Conservation (phyloP, 306 rosid species). For the Quercus alba region DNA sequence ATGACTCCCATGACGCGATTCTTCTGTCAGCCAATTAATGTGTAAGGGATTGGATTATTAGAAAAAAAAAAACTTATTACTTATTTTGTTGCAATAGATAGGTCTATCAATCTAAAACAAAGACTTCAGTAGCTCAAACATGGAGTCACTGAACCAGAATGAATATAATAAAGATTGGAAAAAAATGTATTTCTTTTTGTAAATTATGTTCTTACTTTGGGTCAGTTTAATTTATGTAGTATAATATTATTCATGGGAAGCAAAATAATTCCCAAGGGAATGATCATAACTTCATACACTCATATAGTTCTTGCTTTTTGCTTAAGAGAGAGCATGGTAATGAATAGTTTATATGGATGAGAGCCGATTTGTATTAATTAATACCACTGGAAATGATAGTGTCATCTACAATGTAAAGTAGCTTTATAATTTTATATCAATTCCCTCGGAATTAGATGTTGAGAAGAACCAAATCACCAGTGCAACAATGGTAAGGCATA, state of each 20-base stretch:
- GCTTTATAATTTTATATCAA: neutral
- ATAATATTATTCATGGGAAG: neutral
- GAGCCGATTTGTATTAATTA: neutral
- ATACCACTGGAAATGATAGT: neutral
- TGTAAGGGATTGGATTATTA: neutral
- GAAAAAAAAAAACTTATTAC: neutral
- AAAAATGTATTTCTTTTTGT: too few species aligned
- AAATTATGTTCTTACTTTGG: neutral
- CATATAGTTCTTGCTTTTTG: neutral
- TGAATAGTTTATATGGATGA: neutral
- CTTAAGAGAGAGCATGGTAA: neutral
- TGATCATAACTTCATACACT: neutral
- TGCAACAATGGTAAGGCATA: neutral
- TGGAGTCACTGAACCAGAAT: neutral
- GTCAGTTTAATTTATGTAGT: neutral
- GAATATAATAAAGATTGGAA: too few species aligned
- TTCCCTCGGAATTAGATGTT: neutral
- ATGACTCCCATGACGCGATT: neutral
- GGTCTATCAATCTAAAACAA: neutral
- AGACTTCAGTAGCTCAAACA: neutral
- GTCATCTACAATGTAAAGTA: neutral
- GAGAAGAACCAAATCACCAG: neutral
- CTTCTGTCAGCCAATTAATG: neutral
- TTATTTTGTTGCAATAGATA: too few species aligned
- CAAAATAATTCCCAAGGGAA: neutral